A percentile compares a stretch with the other conserved stretches of the same genome.
phyloP scores from a whole-genome alignment of 2,329 filamentous ascomycete genomes.

The Phaeosphaeriaceae sp. region DNA sequence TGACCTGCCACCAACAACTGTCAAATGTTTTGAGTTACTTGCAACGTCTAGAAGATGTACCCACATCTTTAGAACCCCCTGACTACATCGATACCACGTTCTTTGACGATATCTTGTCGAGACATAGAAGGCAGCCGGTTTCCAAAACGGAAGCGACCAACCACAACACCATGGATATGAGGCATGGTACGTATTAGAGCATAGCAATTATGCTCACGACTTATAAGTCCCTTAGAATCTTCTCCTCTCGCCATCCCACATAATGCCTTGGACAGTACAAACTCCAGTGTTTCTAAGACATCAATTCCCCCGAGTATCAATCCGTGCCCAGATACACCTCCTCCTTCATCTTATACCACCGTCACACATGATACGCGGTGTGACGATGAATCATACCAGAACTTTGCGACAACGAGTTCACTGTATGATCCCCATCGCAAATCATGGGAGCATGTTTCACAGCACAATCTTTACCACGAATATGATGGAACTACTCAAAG shows the following conservation, averaged over 20 bases:
- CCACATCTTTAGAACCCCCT: background rate
- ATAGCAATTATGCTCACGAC: background rate
- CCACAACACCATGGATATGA: background rate
- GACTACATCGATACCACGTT: slow-evolving; percentile 7
- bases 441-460: background rate
- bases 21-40: slow-evolving; percentile 30
- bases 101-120: slow-evolving; percentile 9
- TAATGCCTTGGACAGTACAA: too few species aligned
- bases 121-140: background rate
- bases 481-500: too few species aligned
- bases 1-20: slow-evolving; percentile 32
- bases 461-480: background rate
- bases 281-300: too few species aligned
- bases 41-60: slow-evolving; percentile 19
- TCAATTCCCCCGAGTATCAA: too few species aligned
- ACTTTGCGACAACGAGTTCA: too few species aligned
- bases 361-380: too few species aligned
- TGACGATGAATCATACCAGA: too few species aligned
- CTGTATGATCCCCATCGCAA: background rate
- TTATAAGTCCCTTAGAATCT: too few species aligned
- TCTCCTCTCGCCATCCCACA: too few species aligned
- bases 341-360: too few species aligned
- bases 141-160: background rate
- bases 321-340: too few species aligned
- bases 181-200: background rate